Base-by-base conservation (phyloP, 306 rosid genomes). In the Alnus rubra region DNA sequence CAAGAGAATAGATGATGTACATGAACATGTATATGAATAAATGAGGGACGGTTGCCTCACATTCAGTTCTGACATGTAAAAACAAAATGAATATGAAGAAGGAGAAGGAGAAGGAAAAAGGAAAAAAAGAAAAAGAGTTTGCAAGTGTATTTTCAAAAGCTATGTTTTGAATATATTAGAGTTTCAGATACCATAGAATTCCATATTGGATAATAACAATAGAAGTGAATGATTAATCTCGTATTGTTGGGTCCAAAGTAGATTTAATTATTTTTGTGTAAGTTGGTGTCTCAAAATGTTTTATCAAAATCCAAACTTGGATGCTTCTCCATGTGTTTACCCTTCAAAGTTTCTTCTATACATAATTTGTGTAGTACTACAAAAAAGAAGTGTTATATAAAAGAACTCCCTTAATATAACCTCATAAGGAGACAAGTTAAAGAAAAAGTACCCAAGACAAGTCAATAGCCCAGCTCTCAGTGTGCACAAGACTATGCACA, bases 391-490 rank as follows among this genome's bases (percentile, higher is more conserved):
- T 42, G 28, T 67, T 67, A 9, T 7, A n/a, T n/a, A 23, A 67
- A 67, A 67, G 19, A 73, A 58, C 14, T 58, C 51, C 45, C 18
- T 59, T 13, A 45, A 8, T 14, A 33, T 42, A 2, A 50, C 39
- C 13, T 30, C 30, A 42, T 13, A 47, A 49, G n/a, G 3, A 56
- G 47, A 63, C 11, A 44, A 16, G 53, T 47, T 8, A 39, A 71
- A 44, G 42, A 73, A 74, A 53, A 16, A 74, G 70, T 85, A 93
- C 98, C 98, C 97, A 94, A 62, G 97, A 94, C 86, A 94, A 80
- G 73, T 94, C 98, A 39, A 90, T 83, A 33, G 98, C 98, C 98
- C 97, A 94, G 80, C 98, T 94, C 82, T 94, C 98, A 33, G 85
- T 94, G 78, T 92, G 98, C 69, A 89, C 84, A 63, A 92, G 94